Percentiles rank a stretch among this genome's conserved stretches.
Conservation (phyloP, 371 early-diverging fungal genomes). For the Blakeslea trispora region DNA sequence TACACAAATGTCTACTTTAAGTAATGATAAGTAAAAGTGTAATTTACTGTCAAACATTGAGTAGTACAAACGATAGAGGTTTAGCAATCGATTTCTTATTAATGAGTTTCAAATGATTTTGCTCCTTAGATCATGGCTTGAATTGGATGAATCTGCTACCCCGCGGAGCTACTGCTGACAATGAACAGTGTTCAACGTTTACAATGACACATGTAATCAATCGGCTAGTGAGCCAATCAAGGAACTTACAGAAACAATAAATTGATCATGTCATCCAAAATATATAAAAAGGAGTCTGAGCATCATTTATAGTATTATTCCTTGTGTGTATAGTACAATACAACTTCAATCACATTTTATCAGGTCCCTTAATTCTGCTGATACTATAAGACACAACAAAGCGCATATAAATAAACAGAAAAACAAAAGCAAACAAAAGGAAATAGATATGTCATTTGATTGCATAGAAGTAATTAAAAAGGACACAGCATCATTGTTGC, state of each 20-base stretch:
- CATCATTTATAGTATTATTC: not conserved
- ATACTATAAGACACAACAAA: too few species aligned
- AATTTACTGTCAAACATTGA: conserved; percentile 24
- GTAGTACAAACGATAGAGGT: conserved; percentile 6
- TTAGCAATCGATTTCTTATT: not conserved
- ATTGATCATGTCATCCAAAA: not conserved
- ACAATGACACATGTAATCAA: not conserved
- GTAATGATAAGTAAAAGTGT: not conserved
- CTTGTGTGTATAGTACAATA: not conserved
- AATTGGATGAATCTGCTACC: conserved; percentile 10
- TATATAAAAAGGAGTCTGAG: not conserved
- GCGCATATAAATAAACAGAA: too few species aligned
- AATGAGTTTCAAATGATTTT: conserved; percentile 5
- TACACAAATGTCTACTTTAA: not conserved
- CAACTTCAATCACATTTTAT: not conserved
- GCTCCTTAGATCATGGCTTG: too few species aligned
- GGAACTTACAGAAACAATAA: not conserved
- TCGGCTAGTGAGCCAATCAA: not conserved
- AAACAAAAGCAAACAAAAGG: not conserved
- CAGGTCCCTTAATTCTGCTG: not conserved
- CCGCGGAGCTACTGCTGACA: conserved; percentile 6
- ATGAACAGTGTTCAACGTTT: not conserved
- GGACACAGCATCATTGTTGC: not conserved
- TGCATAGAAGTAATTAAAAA: not conserved
- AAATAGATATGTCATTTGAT: not conserved